Evolutionary conservation across 805 yeast genomes (phyloP), one percentile per base, ranked within the genome.

Genomic region (Kurtzmaniella cleridarum): DNA sequence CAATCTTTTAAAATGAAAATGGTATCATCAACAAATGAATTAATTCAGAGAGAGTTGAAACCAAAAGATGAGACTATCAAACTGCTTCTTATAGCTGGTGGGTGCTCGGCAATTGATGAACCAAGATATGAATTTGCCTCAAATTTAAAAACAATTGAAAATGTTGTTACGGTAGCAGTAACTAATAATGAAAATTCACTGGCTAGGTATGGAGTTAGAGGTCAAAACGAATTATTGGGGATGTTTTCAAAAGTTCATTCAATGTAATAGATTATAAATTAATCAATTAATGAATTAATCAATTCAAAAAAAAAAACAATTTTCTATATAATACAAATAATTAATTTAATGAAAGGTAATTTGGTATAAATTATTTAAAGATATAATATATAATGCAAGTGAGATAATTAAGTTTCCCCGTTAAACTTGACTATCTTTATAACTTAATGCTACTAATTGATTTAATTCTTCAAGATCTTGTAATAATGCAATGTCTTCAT

Each of bases 21-120:
- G 51, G 50, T 27, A 12, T 32, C 15, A 4, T 41, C 43, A 11
- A 12, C 20, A 12, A 28, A 32, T 28, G 30, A 31, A 12, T 12
- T 16, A 13, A 8, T 11, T 10, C 27, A 7, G 33, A 30, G 13
- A 29, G 40, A 42, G 31, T n/a, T 33, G n/a, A 27, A 41, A n/a
- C 23, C 12, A 26, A 31, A 29, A 13, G 12, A 39, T 3, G 29
- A 39, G 8, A 24, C 40, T 12, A 48, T 74, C 27, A 71, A 69
- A 16, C 65, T 77, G 38, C 54, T 79, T 12, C 69, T 81, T 45
- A 65, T 77, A 32, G 76, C 81, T 35, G 91, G 91, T 24, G 81
- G 85, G 2, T 69, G 78, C 3, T 74, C 82, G 7, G 78, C 83
- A 0, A 67, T 79, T n/a, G 83, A 82, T 51, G 93, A 85, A 48